Evolutionary conservation across 1,284 basidiomycete species (phyloP).

Genomic region (Ustilago loliicola): DNA sequence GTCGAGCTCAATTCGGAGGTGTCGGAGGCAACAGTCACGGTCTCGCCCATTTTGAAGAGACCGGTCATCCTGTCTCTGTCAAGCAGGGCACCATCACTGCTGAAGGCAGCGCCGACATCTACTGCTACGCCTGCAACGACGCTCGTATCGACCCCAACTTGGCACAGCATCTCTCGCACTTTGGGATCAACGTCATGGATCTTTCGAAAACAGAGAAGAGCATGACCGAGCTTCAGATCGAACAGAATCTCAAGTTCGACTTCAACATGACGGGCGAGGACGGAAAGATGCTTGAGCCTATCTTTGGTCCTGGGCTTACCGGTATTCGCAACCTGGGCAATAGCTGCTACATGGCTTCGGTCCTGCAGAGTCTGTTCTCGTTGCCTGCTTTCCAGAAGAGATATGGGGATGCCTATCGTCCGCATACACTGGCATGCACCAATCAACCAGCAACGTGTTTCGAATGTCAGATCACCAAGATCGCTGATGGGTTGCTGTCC

Average conservation of each 20-base stretch:
- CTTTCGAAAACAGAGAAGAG: constrained; percentile 95
- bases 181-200: constrained; percentile 87
- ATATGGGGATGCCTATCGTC: constrained; percentile 76
- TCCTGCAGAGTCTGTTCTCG: constrained; percentile 88
- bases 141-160: constrained; percentile 85
- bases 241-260: constrained; percentile 94
- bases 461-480: constrained; percentile 93
- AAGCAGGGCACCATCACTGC: constrained; percentile 98
- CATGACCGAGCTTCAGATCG: constrained; percentile 97
- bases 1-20: constrained; percentile 88
- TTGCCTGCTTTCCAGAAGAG: constrained; percentile 82
- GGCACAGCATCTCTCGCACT: constrained; percentile 80
- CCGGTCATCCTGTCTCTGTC: constrained; percentile 85
- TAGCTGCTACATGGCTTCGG: constrained; percentile 97
- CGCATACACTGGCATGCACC: constrained; percentile 79
- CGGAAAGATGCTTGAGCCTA: constrained; percentile 86
- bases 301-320: constrained; percentile 89
- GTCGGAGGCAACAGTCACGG: constrained; percentile 91
- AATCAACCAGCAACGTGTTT: constrained; percentile 85
- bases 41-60: constrained; percentile 82
- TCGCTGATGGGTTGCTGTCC: constrained; percentile 91
- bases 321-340: constrained; percentile 95
- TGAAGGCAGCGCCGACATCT: constrained; percentile 91
- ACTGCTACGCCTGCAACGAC: constrained; percentile 94
- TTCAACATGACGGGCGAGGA: constrained; percentile 93